A percentile compares a stretch with the other conserved stretches of the same genome.
Conservation (phyloP, 2,329 filamentous ascomycete species). For the Claviceps sp. region DNA sequence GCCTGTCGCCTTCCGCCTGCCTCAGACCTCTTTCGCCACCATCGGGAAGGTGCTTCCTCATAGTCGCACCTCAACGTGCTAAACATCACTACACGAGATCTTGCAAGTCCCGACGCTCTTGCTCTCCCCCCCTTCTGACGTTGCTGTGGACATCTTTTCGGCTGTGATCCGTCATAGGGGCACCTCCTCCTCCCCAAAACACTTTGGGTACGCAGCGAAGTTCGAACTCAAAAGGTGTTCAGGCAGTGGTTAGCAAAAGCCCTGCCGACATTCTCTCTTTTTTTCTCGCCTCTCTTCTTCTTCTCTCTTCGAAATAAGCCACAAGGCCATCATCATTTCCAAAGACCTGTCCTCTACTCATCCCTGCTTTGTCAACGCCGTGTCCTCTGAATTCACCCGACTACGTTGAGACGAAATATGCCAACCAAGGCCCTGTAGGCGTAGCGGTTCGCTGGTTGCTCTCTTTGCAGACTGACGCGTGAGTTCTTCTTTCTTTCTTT, state of each 20-base stretch:
- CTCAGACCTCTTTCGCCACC: not conserved
- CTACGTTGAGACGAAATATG: slow-evolving; percentile 10
- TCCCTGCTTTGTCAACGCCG: slow-evolving; percentile 5
- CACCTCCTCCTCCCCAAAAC: slow-evolving; percentile 2
- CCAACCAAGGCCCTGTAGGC: slow-evolving; percentile 21
- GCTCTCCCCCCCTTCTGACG: not conserved
- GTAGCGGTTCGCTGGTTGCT: slow-evolving; percentile 25
- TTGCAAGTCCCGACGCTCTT: not conserved
- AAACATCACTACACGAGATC: not conserved
- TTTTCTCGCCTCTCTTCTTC: slow-evolving; percentile 4
- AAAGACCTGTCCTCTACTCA: slow-evolving; percentile 3
- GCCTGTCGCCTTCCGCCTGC: not conserved
- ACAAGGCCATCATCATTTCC: slow-evolving; percentile 6
- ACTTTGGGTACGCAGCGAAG: slow-evolving; percentile 1
- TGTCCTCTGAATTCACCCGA: slow-evolving; percentile 2
- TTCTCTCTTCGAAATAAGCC: slow-evolving; percentile 4
- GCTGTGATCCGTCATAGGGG: not conserved
- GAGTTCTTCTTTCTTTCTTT: slow-evolving; percentile 13
- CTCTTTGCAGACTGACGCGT: slow-evolving; percentile 16
- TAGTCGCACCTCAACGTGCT: not conserved
- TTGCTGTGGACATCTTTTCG: not conserved
- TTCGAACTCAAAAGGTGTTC: not conserved
- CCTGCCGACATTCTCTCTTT: slow-evolving; percentile 2
- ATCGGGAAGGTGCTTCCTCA: not conserved
- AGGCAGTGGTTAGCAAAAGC: not conserved